Evolutionary conservation across 177 flowering plant genomes (phyloP), one percentile per base, ranked within the genome.

Genomic region (Tripterygium wilfordii): DNA sequence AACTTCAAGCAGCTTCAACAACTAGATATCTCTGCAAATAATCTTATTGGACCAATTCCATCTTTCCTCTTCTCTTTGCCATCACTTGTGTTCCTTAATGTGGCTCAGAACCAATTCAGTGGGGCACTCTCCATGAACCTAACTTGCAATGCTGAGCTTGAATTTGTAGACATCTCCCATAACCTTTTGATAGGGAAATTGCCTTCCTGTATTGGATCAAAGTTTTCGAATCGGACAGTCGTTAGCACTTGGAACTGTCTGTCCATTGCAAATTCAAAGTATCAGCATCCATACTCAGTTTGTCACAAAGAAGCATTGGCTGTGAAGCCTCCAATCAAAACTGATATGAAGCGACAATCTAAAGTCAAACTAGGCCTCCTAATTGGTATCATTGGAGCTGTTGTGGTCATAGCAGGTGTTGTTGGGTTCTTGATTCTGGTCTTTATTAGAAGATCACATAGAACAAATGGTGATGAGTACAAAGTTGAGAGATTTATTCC

Each of bases 281-380:
- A 55, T 49, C 96, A 88, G 57, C 77, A 73, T 21, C 63, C 81
- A 0, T 36, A 19, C 44, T 54, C 82, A 3, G 78, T 55, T 56
- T 91, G 96, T 48, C 65, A 71, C 10, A 67, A 69, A 19, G 74
- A 70, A 49, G 95, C 98, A 45, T 45, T 88, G 49, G 96, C 95
- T 42, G 96, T 81, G 21, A 60, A 67, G 64, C 88, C 89, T 49
- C 71, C 70, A 7, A 24, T 18, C 2, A 30, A 1, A 20, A 35
- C 1, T 9, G 17, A 44, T n/a, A n/a, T n/a, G 39, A 37, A 49
- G 18, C 27, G 64, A 40, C 26, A 48, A 29, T 47, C 81, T 2
- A 69, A 60, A 14, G 49, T 51, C 57, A 76, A 71, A 18, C 43
- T 76, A 5, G 81, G 83, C 23, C 44, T 79, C 8, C 31, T 81